phyloP scores from a whole-genome alignment of 352 stramenopile genomes.

The Phytopythium litorale region DNA sequence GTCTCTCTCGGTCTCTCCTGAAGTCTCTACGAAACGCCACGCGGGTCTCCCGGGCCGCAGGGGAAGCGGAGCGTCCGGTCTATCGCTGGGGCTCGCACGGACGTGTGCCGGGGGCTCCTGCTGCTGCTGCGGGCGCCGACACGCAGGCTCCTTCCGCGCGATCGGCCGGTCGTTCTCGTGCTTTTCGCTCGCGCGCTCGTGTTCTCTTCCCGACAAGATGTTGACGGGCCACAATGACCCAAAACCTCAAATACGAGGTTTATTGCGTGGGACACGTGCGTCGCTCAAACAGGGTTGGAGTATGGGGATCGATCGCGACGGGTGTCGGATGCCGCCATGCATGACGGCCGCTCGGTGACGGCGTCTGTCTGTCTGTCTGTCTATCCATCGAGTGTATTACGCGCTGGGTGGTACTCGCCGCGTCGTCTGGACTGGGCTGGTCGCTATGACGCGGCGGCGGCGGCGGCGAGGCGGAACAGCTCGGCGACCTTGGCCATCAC shows the following conservation, averaged over 20 bases:
- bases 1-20: not conserved
- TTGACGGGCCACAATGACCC: too few relatives aligned
- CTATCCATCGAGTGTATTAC: too few relatives aligned
- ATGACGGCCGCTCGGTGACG: too few relatives aligned
- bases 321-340: too few relatives aligned
- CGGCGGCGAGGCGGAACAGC: constrained; percentile 29
- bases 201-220: not conserved
- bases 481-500: constrained; percentile 64
- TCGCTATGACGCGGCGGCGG: not conserved
- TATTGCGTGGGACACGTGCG: too few relatives aligned
- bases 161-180: constrained; percentile 2
- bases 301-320: too few relatives aligned
- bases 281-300: too few relatives aligned
- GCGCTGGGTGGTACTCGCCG: not conserved
- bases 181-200: not conserved
- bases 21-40: too few relatives aligned
- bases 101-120: not conserved
- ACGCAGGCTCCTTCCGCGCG: not conserved
- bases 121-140: not conserved
- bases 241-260: constrained; percentile 1
- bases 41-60: too few relatives aligned
- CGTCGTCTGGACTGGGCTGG: not conserved
- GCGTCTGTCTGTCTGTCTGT: too few relatives aligned
- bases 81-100: too few relatives aligned
- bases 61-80: too few relatives aligned